Evolutionary conservation across 1,284 basidiomycete genomes (phyloP), one percentile per base, ranked within the genome.

Genomic region (Schizophyllum amplum): DNA sequence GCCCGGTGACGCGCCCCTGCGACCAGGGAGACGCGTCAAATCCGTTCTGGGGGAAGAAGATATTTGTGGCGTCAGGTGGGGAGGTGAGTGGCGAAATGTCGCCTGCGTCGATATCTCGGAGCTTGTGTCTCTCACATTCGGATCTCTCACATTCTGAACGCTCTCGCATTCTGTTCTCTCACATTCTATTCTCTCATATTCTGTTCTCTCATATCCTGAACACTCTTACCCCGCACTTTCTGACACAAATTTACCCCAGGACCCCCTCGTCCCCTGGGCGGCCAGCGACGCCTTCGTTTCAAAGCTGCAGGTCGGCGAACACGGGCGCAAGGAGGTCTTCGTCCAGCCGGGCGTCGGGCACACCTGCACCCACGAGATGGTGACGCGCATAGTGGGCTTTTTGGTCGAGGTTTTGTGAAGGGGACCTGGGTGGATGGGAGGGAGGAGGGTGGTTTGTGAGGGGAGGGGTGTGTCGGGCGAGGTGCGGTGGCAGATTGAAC

Each of bases 41-140:
- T 63, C 82, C 83, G 1, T 92, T 88, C 68, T 59, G 75, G 1
- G 82, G 80, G 0, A 90, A 90, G 71, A 83, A 81, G 64, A 78
- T 92, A 17, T 73, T 91, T 5, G 80, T 86, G 0, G 68, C 92
- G 4, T 83, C 84, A 1, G 89, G 84, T n/a, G 79, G 68, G 59
- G 71, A 68, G 24, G 24, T 22, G 7, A n/a, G n/a, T 49, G 47
- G 6, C n/a, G n/a, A n/a, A n/a, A n/a, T n/a, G n/a, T n/a, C n/a
- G n/a, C n/a, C n/a, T n/a, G n/a, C n/a, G n/a, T n/a, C n/a, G n/a
- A n/a, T n/a, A n/a, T n/a, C n/a, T n/a, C n/a, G n/a, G n/a, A n/a
- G n/a, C n/a, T n/a, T n/a, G n/a, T n/a, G n/a, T n/a, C n/a, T n/a
- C n/a, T n/a, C n/a, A n/a, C n/a, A n/a, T n/a, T n/a, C n/a, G n/a